These are phyloP conservation scores for Xylaria nigripes DNA, from an alignment of 495 filamentous ascomycete species.

Conservation along the genomic window DNA sequence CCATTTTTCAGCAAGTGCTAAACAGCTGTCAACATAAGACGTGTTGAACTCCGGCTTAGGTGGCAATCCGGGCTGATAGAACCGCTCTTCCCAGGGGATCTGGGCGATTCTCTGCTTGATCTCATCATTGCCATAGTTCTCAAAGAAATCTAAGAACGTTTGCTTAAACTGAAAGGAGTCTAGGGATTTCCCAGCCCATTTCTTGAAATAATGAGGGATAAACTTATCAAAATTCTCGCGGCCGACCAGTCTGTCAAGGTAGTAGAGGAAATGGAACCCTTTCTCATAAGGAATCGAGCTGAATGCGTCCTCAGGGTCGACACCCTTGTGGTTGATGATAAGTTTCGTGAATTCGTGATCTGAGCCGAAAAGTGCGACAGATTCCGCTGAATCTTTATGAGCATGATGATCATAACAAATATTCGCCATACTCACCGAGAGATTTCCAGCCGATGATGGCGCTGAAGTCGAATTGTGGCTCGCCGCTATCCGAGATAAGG, in stretches of 20 bases:
- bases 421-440: constrained; percentile 33
- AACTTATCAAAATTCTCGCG: constrained; percentile 82
- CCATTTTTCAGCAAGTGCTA: constrained; percentile 75
- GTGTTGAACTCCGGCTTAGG: constrained; percentile 89
- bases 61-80: constrained; percentile 76
- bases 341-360: constrained; percentile 91
- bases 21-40: constrained; percentile 76
- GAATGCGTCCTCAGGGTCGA: constrained; percentile 94
- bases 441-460: constrained; percentile 77
- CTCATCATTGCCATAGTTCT: constrained; percentile 50
- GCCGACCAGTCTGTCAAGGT: constrained; percentile 79
- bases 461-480: constrained; percentile 81
- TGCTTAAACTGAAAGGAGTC: constrained; percentile 90
- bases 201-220: constrained; percentile 90
- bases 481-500: constrained; percentile 34
- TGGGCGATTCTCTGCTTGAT: constrained; percentile 55
- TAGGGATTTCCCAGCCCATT: constrained; percentile 68
- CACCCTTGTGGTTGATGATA: constrained; percentile 73
- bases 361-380: constrained; percentile 64
- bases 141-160: constrained; percentile 78
- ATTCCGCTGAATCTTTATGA: constrained; percentile 46
- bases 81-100: constrained; percentile 83
- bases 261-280: constrained; percentile 56
- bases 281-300: constrained; percentile 76
- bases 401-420: constrained; percentile 26